Evolutionary conservation across 495 filamentous ascomycete genomes (phyloP).

Genomic region (Neurospora sp.): DNA sequence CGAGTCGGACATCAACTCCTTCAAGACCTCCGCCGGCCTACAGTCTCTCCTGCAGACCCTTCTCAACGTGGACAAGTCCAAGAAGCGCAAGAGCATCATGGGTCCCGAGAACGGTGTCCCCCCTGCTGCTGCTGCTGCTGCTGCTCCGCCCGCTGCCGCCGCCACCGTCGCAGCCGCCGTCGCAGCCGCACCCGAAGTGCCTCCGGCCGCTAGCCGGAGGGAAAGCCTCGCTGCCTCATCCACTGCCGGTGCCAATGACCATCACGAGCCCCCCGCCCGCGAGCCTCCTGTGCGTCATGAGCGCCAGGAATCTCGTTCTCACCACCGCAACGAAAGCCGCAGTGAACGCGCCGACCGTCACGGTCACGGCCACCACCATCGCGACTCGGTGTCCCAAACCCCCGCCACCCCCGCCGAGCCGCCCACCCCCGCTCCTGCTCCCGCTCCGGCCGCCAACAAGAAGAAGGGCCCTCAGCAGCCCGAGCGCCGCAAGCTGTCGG

Average conservation of each 20-base stretch:
- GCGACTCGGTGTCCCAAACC: slow-evolving; percentile 41
- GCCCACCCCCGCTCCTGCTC: slow-evolving; percentile 14
- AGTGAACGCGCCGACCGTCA: not conserved
- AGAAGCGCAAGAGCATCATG: slow-evolving; percentile 59
- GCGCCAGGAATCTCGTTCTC: too few species aligned
- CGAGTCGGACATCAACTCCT: slow-evolving; percentile 56
- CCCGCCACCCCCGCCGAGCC: slow-evolving; percentile 24
- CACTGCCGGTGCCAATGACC: too few species aligned
- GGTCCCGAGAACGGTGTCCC: slow-evolving; percentile 38
- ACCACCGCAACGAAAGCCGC: too few species aligned
- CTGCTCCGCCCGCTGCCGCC: slow-evolving; percentile 18
- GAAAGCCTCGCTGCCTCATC: too few species aligned
- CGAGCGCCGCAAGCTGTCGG: slow-evolving; percentile 57
- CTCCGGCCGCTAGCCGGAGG: too few species aligned
- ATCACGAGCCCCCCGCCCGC: too few species aligned
- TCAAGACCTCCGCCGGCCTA: slow-evolving; percentile 70
- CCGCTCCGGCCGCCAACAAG: slow-evolving; percentile 27
- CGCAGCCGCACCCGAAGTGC: too few species aligned
- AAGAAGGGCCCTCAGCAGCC: slow-evolving; percentile 47
- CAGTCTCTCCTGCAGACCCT: slow-evolving; percentile 71
- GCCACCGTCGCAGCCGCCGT: slow-evolving; percentile 19
- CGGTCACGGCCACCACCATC: slow-evolving; percentile 15
- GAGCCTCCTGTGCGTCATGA: too few species aligned
- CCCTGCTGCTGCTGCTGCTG: slow-evolving; percentile 21
- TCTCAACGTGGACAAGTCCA: slow-evolving; percentile 68